Conservation (phyloP, 1,284 basidiomycete genomes). For the Fomes fomentarius region DNA sequence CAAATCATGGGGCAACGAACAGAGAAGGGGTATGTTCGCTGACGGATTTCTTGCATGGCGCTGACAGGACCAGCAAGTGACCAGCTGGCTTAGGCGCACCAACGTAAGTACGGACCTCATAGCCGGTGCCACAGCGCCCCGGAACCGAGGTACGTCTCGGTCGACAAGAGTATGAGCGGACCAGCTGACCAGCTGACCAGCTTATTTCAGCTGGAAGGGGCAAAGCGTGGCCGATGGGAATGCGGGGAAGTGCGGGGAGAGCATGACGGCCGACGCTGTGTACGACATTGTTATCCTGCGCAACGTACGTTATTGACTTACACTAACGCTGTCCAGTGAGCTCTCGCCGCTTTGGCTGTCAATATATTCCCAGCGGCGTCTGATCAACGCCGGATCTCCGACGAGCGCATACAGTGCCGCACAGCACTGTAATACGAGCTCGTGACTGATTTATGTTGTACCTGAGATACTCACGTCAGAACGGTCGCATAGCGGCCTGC, state of each 20-base stretch:
- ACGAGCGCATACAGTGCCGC: slow-evolving; percentile 2
- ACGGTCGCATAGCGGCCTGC: not conserved
- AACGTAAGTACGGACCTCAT: slow-evolving; percentile 15
- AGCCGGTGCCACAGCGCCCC: slow-evolving; percentile 11
- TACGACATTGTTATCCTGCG: slow-evolving; percentile 4
- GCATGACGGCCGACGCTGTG: slow-evolving; percentile 14
- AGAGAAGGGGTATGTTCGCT: slow-evolving; percentile 1
- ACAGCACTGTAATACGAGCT: slow-evolving; percentile 1
- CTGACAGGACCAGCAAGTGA: slow-evolving; percentile 2
- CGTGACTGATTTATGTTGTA: slow-evolving; percentile 16
- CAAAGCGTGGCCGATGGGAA: slow-evolving; percentile 8
- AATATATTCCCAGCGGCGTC: slow-evolving; percentile 17
- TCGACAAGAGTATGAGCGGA: not conserved
- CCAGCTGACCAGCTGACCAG: slow-evolving; percentile 20
- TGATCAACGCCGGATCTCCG: slow-evolving; percentile 11
- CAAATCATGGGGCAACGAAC: slow-evolving; percentile 3
- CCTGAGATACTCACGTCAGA: not conserved
- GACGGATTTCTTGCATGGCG: not conserved
- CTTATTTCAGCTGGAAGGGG: not conserved
- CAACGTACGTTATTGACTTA: slow-evolving; percentile 2
- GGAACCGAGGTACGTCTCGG: slow-evolving; percentile 1
- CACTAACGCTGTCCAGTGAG: slow-evolving; percentile 1
- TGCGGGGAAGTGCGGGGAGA: slow-evolving; percentile 12
- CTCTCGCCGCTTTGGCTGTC: slow-evolving; percentile 7
- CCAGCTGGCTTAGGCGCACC: not conserved